Evolutionary conservation across 306 rosid genomes (phyloP).

Genomic region (Crataegus laevigata): DNA sequence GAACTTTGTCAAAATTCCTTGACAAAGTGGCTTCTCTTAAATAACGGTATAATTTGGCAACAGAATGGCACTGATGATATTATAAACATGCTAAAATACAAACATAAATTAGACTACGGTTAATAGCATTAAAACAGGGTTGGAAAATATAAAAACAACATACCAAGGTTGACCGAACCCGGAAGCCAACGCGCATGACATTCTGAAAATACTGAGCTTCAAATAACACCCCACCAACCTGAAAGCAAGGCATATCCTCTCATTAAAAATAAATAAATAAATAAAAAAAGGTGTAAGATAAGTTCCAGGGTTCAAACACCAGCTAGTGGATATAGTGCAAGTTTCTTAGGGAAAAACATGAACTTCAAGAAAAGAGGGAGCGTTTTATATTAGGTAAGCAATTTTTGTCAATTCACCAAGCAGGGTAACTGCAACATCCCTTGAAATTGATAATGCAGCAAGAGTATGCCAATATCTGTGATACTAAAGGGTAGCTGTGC

Average conservation of each 20-base stretch:
- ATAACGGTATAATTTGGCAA: neutral
- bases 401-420: neutral
- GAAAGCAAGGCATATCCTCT: neutral
- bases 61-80: neutral
- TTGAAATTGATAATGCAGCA: neutral
- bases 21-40: neutral
- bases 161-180: slow-evolving; percentile 89
- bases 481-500: neutral
- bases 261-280: neutral
- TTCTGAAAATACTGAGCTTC: slow-evolving; percentile 99
- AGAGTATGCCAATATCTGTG: neutral
- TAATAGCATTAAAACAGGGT: neutral
- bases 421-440: neutral
- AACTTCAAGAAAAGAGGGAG: neutral
- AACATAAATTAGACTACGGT: neutral
- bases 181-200: slow-evolving; percentile 87
- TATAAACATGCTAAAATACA: neutral
- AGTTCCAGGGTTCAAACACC: neutral
- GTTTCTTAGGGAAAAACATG: neutral
- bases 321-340: neutral
- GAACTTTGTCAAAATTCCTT: too few species aligned
- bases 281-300: neutral
- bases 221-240: slow-evolving; percentile 73
- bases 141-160: neutral
- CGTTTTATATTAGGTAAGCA: neutral